Conservation (phyloP, 2,329 filamentous ascomycete species). For the Alternaria solani region DNA sequence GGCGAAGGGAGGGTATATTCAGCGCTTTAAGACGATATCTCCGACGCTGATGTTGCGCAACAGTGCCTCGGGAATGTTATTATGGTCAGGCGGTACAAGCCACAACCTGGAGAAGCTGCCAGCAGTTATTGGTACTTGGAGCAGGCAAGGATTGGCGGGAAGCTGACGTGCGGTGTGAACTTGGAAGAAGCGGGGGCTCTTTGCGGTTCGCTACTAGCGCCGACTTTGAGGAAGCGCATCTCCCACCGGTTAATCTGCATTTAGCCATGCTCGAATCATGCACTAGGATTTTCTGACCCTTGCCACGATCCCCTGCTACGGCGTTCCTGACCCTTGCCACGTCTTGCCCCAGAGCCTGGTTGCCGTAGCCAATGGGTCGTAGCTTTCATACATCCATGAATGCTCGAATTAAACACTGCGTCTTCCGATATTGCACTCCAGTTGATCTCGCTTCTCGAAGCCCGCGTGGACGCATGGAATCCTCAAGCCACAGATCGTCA, state of each 20-base stretch:
- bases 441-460: slow-evolving; percentile 52
- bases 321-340: slow-evolving; percentile 18
- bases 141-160: slow-evolving; percentile 21
- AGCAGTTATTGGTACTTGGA: slow-evolving; percentile 24
- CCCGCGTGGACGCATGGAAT: slow-evolving; percentile 49
- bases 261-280: slow-evolving; percentile 17
- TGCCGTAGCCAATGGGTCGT: slow-evolving; percentile 34
- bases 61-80: slow-evolving; percentile 22
- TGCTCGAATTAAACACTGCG: slow-evolving; percentile 42
- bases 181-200: slow-evolving; percentile 11
- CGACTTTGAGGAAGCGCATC: neutral
- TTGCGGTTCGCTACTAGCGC: slow-evolving; percentile 8
- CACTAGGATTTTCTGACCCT: neutral
- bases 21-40: slow-evolving; percentile 22
- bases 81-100: slow-evolving; percentile 39
- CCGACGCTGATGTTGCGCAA: slow-evolving; percentile 21
- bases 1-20: slow-evolving; percentile 12
- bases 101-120: slow-evolving; percentile 26
- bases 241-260: slow-evolving; percentile 18
- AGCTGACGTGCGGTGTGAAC: slow-evolving; percentile 16
- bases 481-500: slow-evolving; percentile 47
- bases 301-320: slow-evolving; percentile 3
- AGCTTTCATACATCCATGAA: slow-evolving; percentile 25
- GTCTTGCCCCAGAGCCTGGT: slow-evolving; percentile 25
- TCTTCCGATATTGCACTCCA: slow-evolving; percentile 42